These are phyloP conservation scores for Solanum rostratum DNA, from an alignment of 257 asterid species.

Conservation along the genomic window DNA sequence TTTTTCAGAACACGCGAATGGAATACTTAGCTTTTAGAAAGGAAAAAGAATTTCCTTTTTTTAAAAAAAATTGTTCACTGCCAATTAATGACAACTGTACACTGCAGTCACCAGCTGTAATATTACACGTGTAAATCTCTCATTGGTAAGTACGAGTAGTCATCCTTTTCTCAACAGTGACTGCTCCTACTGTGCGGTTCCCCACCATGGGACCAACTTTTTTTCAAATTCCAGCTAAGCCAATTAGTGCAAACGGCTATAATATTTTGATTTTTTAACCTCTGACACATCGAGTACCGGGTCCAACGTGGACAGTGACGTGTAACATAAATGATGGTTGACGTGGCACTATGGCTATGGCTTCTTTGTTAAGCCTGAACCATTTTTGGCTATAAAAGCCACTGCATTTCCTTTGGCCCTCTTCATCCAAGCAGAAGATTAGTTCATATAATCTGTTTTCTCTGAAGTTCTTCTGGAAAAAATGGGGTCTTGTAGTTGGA, in stretches of 20 bases:
- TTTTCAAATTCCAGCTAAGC: constrained; percentile 23
- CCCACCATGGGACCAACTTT: constrained; percentile 10
- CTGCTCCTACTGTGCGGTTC: constrained; percentile 29
- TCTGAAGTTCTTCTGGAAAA: background rate
- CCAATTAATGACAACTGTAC: constrained; percentile 45
- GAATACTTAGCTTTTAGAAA: background rate
- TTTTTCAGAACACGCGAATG: background rate
- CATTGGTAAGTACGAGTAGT: constrained; percentile 20
- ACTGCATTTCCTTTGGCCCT: background rate
- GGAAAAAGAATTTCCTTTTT: background rate
- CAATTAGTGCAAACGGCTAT: constrained; percentile 34
- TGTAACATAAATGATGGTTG: background rate
- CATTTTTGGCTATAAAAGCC: constrained; percentile 28
- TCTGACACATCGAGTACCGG: background rate
- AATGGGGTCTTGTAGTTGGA: background rate
- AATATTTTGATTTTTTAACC: background rate
- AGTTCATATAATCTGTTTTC: background rate
- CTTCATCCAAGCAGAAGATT: background rate
- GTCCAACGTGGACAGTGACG: constrained; percentile 26
- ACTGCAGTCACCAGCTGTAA: constrained; percentile 48
- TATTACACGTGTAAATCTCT: constrained; percentile 10
- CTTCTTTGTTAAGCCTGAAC: constrained; percentile 45
- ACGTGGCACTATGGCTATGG: constrained; percentile 27
- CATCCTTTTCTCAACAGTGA: constrained; percentile 35
- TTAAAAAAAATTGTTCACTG: constrained; percentile 21